These are phyloP conservation scores for Geranium incanum DNA, from an alignment of 441 rosid species.

Conservation along the genomic window DNA sequence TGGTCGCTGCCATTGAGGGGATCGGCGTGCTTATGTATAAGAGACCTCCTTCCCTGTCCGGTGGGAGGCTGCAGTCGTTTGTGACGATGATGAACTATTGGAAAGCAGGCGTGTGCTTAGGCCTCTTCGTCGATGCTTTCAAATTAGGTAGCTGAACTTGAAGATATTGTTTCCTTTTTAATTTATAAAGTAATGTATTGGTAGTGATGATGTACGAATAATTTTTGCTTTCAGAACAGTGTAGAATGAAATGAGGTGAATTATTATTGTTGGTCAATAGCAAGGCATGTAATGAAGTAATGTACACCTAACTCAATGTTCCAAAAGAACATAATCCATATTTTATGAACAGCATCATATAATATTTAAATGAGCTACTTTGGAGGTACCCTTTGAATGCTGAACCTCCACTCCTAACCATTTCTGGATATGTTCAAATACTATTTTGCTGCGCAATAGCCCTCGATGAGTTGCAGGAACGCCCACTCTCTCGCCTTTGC, in stretches of 20 bases:
- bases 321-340: not conserved
- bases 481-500: slow-evolving; percentile 56
- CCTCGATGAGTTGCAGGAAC: slow-evolving; percentile 54
- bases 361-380: slow-evolving; percentile 22
- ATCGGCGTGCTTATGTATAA: slow-evolving; percentile 84
- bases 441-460: slow-evolving; percentile 42
- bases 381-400: slow-evolving; percentile 30
- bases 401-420: slow-evolving; percentile 61
- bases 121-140: slow-evolving; percentile 95
- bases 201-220: no score
- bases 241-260: no score
- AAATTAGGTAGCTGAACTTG: slow-evolving; percentile 63
- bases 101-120: slow-evolving; percentile 95
- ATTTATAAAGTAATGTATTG: no score
- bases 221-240: no score
- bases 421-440: slow-evolving; percentile 43
- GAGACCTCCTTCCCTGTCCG: slow-evolving; percentile 40
- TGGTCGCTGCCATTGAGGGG: slow-evolving; percentile 86
- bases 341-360: not conserved
- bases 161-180: no score
- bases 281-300: no score
- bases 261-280: no score
- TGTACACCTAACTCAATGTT: not conserved
- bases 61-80: slow-evolving; percentile 58
- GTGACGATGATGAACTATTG: slow-evolving; percentile 78